Evolutionary conservation across 768 basidiomycete genomes (phyloP), one percentile per base, ranked within the genome.

Genomic region (Leccinum uliginosum): DNA sequence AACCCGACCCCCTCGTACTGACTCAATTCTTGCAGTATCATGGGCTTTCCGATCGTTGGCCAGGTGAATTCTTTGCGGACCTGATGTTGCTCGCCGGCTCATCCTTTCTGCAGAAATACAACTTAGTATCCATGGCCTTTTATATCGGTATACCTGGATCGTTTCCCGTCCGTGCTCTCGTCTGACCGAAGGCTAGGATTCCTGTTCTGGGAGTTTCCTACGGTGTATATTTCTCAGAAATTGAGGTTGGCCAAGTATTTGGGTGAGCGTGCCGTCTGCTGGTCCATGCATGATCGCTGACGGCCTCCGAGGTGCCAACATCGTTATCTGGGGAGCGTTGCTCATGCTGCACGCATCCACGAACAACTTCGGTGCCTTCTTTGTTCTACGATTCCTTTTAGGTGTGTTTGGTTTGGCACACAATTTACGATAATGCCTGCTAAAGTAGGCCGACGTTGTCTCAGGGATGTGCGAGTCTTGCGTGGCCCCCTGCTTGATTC

Each of bases 381-480:
- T 86, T 64, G 79, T 77, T 17, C 72, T 85, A 14, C 79, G 85
- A 0, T 82, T 86, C 65, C 71, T 86, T 14, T 74, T 86, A 19
- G 84, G 84, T 80, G 59, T 15, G 73, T 61, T 12, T 15, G 7
- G 4, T 7, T 51, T 14, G 11, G 8, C 23, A 11, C 21, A 9
- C n/a, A 15, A 15, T 19, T 19, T 46, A 27, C 21, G 4, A 14
- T 34, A 8, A 17, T 27, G 9, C 24, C 40, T 10, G 38, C 7
- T 9, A 4, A 50, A 50, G 19, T 47, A 3, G 19, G n/a, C 15
- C 3, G 9, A 54, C 10, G 9, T 34, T 23, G 24, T 35, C 26
- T 9, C 32, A 85, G 84, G 84, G 38, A 84, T 86, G 85, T 81
- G 81, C 63, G 85, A 87, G 67, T 78, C 77, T 59, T 85, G 84